A percentile compares a stretch with the other conserved stretches of the same genome.
Evolutionary conservation across 1,284 basidiomycete genomes (phyloP).

Genomic region (Erythrobasidium hasegawianum): DNA sequence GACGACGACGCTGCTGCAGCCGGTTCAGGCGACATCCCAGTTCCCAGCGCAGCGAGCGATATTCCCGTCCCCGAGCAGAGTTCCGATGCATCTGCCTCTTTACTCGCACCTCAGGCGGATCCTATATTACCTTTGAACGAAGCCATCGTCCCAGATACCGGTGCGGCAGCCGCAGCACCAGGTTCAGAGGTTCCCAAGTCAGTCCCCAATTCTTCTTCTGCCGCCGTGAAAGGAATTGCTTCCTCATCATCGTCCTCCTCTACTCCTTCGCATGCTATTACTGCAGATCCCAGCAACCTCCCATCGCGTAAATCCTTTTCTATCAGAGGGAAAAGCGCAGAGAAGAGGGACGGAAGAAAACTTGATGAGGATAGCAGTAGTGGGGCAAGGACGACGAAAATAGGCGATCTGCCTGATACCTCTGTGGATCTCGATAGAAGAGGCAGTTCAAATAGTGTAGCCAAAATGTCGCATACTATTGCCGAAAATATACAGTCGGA

Average conservation of each 20-base stretch:
- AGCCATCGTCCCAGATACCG: background rate
- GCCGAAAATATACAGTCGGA: too few relatives aligned
- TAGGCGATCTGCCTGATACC: too few relatives aligned
- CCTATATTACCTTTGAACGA: background rate
- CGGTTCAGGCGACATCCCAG: conserved; percentile 13
- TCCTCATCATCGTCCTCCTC: background rate
- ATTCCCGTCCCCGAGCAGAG: conserved; percentile 5
- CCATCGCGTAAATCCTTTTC: background rate
- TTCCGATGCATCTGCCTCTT: too few relatives aligned
- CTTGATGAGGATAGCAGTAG: too few relatives aligned
- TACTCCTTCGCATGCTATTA: background rate
- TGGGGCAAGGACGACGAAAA: too few relatives aligned
- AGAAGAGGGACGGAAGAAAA: too few relatives aligned
- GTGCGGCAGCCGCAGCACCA: background rate
- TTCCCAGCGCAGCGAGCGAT: background rate
- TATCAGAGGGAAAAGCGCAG: too few relatives aligned
- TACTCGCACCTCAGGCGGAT: too few relatives aligned
- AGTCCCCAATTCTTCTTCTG: conserved; percentile 4
- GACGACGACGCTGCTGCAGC: conserved; percentile 1
- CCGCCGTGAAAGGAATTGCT: background rate
- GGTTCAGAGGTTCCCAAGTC: conserved; percentile 19
- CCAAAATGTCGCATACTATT: too few relatives aligned
- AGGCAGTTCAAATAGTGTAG: too few relatives aligned
- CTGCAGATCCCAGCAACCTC: background rate
- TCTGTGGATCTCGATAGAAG: too few relatives aligned